phyloP scores from a whole-genome alignment of 2,329 filamentous ascomycete species.

The Aspergillus transmontanensis region DNA sequence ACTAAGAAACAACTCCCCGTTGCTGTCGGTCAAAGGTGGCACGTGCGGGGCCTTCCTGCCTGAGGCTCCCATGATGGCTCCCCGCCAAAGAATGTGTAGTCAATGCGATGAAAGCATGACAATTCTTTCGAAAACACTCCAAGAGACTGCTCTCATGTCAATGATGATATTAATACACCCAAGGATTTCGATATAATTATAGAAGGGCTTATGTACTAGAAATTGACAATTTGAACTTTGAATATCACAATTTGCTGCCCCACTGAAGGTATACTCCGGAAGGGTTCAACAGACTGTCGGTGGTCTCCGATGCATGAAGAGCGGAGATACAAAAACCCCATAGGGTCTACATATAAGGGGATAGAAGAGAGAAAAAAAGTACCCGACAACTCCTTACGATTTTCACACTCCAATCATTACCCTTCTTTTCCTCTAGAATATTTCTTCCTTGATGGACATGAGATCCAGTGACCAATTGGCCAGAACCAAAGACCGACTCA shows the following conservation, averaged over 20 bases:
- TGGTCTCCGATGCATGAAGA: conserved; percentile 36
- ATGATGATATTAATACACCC: not conserved
- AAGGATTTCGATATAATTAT: not conserved
- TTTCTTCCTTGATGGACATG: conserved; percentile 28
- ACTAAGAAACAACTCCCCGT: not conserved
- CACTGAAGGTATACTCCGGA: conserved; percentile 27
- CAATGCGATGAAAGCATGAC: not conserved
- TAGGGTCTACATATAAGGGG: not conserved
- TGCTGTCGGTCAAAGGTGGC: conserved; percentile 8
- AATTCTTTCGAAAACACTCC: not conserved
- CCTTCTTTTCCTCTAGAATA: not conserved
- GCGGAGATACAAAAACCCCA: conserved; percentile 24
- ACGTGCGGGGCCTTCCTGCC: conserved; percentile 25
- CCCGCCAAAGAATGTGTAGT: not conserved
- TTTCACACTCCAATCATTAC: conserved; percentile 3
- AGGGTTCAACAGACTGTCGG: conserved; percentile 28
- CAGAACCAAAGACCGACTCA: conserved; percentile 35
- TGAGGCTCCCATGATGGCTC: conserved; percentile 18
- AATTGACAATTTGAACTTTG: not conserved
- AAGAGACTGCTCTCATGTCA: not conserved
- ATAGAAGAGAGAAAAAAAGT: not conserved
- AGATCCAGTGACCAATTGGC: conserved; percentile 20
- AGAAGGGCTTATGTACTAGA: not conserved
- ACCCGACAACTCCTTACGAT: not conserved
- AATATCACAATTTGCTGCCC: conserved; percentile 9